A percentile compares a stretch with the other conserved stretches of the same genome.
These are phyloP conservation scores for Gentiana straminea DNA, from an alignment of 257 asterid genomes.

Conservation along the genomic window DNA sequence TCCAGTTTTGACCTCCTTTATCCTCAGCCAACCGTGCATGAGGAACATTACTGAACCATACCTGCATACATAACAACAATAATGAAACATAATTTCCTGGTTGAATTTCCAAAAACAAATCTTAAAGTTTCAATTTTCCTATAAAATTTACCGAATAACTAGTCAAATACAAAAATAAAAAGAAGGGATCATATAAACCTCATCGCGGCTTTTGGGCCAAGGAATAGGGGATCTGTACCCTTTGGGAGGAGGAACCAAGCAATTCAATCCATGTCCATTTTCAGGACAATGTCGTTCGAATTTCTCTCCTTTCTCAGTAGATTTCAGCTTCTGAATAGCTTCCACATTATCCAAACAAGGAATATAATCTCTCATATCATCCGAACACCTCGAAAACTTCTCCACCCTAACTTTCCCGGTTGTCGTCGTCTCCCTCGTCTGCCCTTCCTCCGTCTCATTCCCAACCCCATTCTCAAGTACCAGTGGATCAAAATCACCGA, in stretches of 20 bases:
- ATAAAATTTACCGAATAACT: neutral
- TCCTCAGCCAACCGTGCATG: slow-evolving; percentile 90
- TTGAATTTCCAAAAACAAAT: too few relatives aligned
- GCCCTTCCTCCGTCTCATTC: slow-evolving; percentile 32
- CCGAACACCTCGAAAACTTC: slow-evolving; percentile 44
- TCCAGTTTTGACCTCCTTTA: slow-evolving; percentile 98
- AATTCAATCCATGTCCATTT: slow-evolving; percentile 49
- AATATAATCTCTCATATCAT: slow-evolving; percentile 63
- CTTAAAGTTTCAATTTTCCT: too few relatives aligned
- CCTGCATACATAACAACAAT: slow-evolving; percentile 32
- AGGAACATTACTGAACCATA: slow-evolving; percentile 97
- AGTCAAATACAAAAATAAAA: neutral
- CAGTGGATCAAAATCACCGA: slow-evolving; percentile 67
- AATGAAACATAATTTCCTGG: too few relatives aligned
- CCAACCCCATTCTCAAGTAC: slow-evolving; percentile 40
- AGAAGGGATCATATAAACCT: slow-evolving; percentile 23
- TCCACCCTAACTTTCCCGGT: slow-evolving; percentile 32
- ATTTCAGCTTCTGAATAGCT: slow-evolving; percentile 49
- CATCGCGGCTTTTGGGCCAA: slow-evolving; percentile 92
- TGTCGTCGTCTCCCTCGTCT: slow-evolving; percentile 15
- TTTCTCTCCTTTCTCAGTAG: slow-evolving; percentile 67
- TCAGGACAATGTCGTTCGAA: slow-evolving; percentile 87
- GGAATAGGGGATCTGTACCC: slow-evolving; percentile 67
- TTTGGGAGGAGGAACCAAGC: slow-evolving; percentile 72
- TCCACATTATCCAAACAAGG: slow-evolving; percentile 83